Percentiles rank a stretch among this genome's conserved stretches.
Conservation (phyloP, 495 filamentous ascomycete genomes). For the Apodospora peruviana region DNA sequence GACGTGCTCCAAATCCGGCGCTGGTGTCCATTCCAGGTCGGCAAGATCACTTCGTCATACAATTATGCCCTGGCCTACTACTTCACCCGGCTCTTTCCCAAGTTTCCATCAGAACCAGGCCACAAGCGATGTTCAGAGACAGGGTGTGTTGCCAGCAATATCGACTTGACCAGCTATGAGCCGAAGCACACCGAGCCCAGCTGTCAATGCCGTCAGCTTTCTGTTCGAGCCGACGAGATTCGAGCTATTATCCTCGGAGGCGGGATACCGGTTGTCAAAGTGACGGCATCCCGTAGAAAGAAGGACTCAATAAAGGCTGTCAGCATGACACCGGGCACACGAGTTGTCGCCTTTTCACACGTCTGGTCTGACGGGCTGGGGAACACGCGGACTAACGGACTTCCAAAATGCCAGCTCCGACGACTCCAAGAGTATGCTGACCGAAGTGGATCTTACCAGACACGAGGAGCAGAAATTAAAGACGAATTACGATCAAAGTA, state of each 20-base stretch:
- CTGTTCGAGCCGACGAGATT: slow-evolving; percentile 10
- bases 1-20: slow-evolving; percentile 15
- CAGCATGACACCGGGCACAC: slow-evolving; percentile 13
- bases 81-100: slow-evolving; percentile 14
- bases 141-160: slow-evolving; percentile 15
- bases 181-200: slow-evolving; percentile 14
- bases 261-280: slow-evolving; percentile 14
- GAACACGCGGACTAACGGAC: slow-evolving; percentile 10
- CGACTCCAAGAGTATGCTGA: slow-evolving; percentile 10
- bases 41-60: slow-evolving; percentile 10
- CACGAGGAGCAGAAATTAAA: slow-evolving; percentile 3
- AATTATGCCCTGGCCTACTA: slow-evolving; percentile 20
- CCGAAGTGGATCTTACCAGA: slow-evolving; percentile 6
- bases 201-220: slow-evolving; percentile 15
- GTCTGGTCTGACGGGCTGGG: slow-evolving; percentile 17
- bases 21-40: slow-evolving; percentile 17
- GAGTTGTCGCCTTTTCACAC: slow-evolving; percentile 15
- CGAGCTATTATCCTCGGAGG: slow-evolving; percentile 14
- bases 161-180: slow-evolving; percentile 14
- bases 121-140: slow-evolving; percentile 14
- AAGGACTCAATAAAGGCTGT: slow-evolving; percentile 6
- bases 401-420: slow-evolving; percentile 18
- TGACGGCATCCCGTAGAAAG: slow-evolving; percentile 1
- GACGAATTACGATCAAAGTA: slow-evolving; percentile 6
- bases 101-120: slow-evolving; percentile 3